Percentiles rank a stretch among this genome's conserved stretches.
Evolutionary conservation across 257 asterid species (phyloP).

Genomic region (Nyctanthes arbortristis): DNA sequence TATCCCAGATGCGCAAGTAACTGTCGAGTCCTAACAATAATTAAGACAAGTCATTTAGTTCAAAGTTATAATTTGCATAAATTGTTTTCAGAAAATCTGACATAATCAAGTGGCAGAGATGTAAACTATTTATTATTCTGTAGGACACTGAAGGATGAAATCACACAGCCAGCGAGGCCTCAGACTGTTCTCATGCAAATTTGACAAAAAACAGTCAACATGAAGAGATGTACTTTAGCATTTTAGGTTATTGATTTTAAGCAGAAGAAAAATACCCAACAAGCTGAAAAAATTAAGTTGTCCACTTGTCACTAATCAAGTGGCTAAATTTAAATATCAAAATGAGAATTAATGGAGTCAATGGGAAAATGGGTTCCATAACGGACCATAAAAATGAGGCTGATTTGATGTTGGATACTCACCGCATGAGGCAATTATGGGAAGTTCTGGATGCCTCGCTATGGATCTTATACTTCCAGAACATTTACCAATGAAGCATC

Average conservation of each 20-base stretch:
- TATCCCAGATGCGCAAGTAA: constrained; percentile 93
- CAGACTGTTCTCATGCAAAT: background rate
- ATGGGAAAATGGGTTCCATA: too few species aligned
- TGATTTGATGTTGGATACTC: constrained; percentile 26
- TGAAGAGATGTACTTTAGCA: background rate
- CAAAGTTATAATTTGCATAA: background rate
- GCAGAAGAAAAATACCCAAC: background rate
- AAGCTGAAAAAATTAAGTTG: background rate
- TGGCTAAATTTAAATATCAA: too few species aligned
- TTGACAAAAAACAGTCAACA: background rate
- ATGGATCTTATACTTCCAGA: constrained; percentile 92
- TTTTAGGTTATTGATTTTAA: background rate
- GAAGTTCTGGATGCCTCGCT: constrained; percentile 75
- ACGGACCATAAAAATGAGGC: constrained; percentile 4
- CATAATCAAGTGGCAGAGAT: background rate
- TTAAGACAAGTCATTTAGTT: constrained; percentile 22
- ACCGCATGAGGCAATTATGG: constrained; percentile 95
- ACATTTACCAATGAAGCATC: constrained; percentile 88
- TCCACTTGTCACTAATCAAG: too few species aligned
- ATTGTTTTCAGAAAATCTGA: background rate
- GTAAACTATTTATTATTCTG: background rate
- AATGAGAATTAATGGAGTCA: too few species aligned
- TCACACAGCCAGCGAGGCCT: background rate
- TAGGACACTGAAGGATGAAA: background rate
- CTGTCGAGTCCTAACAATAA: constrained; percentile 86